Conservation (phyloP, 2,329 filamentous ascomycete species). For the Diaporthe sp. region DNA sequence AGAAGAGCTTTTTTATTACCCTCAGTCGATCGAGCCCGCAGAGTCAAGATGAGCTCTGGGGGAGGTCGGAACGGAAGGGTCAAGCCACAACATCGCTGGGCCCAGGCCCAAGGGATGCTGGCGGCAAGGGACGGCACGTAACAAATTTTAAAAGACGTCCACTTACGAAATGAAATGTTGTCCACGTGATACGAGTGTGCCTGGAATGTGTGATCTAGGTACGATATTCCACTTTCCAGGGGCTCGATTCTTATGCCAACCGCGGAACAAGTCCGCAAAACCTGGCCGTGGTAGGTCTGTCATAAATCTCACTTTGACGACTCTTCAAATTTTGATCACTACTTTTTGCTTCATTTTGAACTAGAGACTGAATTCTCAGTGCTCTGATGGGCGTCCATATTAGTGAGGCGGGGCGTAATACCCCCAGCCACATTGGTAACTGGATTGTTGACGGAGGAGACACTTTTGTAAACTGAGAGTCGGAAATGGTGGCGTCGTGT, state of each 20-base stretch:
- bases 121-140: neutral
- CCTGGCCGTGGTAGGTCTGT: neutral
- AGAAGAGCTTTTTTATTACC: constrained; percentile 56
- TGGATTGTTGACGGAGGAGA: neutral
- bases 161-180: neutral
- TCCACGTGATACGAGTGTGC: neutral
- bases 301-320: neutral
- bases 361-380: too few species aligned
- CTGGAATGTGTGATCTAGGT: neutral
- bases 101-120: constrained; percentile 1
- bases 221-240: neutral
- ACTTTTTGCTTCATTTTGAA: neutral
- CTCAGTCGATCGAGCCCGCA: constrained; percentile 53
- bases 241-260: neutral
- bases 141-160: neutral
- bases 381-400: too few species aligned
- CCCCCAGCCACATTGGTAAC: neutral
- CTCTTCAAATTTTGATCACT: neutral
- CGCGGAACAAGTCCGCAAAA: neutral
- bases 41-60: constrained; percentile 2
- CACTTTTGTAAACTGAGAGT: neutral
- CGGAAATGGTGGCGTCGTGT: constrained; percentile 6
- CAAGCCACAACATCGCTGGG: neutral
- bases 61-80: neutral
- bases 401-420: neutral